phyloP scores from a whole-genome alignment of 257 asterid species.

The Lavandula angustifolia region DNA sequence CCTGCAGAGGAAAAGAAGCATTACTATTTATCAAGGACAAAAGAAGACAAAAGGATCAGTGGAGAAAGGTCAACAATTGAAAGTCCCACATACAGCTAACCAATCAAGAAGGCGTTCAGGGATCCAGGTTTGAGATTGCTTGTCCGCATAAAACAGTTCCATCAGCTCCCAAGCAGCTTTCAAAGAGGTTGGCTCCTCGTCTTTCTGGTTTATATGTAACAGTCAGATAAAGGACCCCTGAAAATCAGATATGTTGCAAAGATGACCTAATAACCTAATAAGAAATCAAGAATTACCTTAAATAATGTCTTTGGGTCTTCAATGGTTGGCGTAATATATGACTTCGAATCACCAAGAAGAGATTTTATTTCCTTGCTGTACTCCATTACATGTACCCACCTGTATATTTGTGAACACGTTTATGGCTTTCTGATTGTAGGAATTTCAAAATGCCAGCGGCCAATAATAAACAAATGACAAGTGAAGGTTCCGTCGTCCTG shows the following conservation, averaged over 20 bases:
- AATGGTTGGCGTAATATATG: constrained; percentile 51
- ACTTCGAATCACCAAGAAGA: constrained; percentile 62
- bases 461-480: constrained; percentile 1
- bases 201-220: constrained; percentile 45
- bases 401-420: constrained; percentile 34
- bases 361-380: constrained; percentile 77
- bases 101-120: constrained; percentile 91
- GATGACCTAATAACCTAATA: constrained; percentile 16
- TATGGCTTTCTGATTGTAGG: constrained; percentile 17
- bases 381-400: constrained; percentile 88
- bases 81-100: constrained; percentile 72
- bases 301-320: constrained; percentile 70
- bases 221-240: constrained; percentile 29
- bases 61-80: constrained; percentile 22
- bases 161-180: constrained; percentile 98
- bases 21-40: constrained; percentile 19
- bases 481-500: constrained; percentile 9
- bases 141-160: constrained; percentile 89
- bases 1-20: constrained; percentile 51
- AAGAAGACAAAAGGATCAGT: constrained; percentile 14
- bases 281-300: constrained; percentile 47
- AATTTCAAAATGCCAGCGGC: not conserved
- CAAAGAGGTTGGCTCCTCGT: constrained; percentile 67
- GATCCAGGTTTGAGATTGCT: constrained; percentile 74
- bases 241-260: constrained; percentile 23